A percentile compares a stretch with the other conserved stretches of the same genome.
phyloP scores from a whole-genome alignment of 2,329 filamentous ascomycete genomes.

The Botryosphaeria dothidea region DNA sequence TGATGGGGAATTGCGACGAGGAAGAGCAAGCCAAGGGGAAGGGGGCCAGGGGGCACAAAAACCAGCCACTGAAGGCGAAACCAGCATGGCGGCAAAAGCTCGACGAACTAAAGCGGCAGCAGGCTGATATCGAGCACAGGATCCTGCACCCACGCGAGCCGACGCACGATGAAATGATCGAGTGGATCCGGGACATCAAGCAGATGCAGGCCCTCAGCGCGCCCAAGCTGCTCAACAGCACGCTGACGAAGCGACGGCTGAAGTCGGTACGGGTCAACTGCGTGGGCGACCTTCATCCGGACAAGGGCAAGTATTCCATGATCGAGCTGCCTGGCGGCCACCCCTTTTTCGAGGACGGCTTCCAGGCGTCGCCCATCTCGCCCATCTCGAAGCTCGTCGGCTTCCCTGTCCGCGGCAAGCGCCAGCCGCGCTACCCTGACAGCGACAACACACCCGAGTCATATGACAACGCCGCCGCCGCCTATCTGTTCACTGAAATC shows the following conservation, averaged over 20 bases:
- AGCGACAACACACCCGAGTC: background rate
- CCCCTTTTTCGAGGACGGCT: background rate
- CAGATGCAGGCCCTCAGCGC: background rate
- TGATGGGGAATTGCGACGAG: background rate
- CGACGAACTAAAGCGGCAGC: background rate
- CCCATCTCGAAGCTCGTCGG: conserved; percentile 2
- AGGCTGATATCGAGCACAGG: background rate
- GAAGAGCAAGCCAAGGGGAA: background rate
- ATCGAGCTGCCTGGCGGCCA: background rate
- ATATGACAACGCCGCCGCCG: background rate
- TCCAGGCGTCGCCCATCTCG: background rate
- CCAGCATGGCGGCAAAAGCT: background rate
- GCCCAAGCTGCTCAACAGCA: background rate
- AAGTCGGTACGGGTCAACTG: conserved; percentile 7
- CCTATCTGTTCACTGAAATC: background rate
- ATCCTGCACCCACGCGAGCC: background rate
- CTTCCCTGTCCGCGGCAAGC: background rate
- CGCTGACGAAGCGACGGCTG: background rate
- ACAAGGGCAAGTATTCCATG: background rate
- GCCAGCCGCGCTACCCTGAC: background rate
- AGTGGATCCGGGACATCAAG: background rate
- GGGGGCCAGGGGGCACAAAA: background rate
- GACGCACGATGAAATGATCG: background rate
- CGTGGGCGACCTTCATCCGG: background rate
- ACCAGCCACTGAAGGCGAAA: background rate